Evolutionary conservation across 192 early-diverging fungal genomes (phyloP), one percentile per base, ranked within the genome.

Genomic region (Coemansia sp.): DNA sequence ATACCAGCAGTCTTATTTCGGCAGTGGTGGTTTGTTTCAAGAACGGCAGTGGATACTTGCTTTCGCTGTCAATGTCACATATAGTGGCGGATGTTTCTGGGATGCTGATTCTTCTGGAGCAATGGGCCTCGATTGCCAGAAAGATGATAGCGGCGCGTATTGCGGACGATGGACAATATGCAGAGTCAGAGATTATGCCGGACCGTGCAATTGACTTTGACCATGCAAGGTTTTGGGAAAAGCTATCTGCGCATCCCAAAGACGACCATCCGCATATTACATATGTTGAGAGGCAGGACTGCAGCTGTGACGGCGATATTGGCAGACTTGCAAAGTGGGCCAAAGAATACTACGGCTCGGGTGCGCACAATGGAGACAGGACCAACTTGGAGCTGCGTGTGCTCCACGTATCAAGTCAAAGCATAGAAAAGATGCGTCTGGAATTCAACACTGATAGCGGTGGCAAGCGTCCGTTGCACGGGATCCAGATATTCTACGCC

Each of bases 401-500:
- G 20, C 32, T 73, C 10, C 57, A 63, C 55, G 50, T 73, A 11
- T 67, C 71, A 13, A 51, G 46, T 12, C 32, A 39, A 14, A 55
- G n/a, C 5, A 67, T 73, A 22, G 71, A 50, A 8, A 67, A 45
- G 8, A 50, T 73, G 14, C n/a, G 58, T 9, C 17, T 37, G 16
- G 39, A 51, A 37, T 67, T 58, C 46, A 67, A 67, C 37, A 42
- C 37, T n/a, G 44, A 16, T 8, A 16, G 3, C 25, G 16, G 14
- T 39, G 45, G 19, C 1, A 11, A 38, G 11, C 57, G 45, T n/a
- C 49, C 51, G 16, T 19, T 73, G 22, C 71, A 73, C 14, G 71
- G 71, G 19, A 53, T 67, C 12, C 71, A 73, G 48, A 45, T 73
- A 63, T 45, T 73, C 25, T 73, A 73, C 42, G 71, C 71, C n/a